Evolutionary conservation across 306 rosid genomes (phyloP), one percentile per base, ranked within the genome.

Genomic region (Vicia sativa): DNA sequence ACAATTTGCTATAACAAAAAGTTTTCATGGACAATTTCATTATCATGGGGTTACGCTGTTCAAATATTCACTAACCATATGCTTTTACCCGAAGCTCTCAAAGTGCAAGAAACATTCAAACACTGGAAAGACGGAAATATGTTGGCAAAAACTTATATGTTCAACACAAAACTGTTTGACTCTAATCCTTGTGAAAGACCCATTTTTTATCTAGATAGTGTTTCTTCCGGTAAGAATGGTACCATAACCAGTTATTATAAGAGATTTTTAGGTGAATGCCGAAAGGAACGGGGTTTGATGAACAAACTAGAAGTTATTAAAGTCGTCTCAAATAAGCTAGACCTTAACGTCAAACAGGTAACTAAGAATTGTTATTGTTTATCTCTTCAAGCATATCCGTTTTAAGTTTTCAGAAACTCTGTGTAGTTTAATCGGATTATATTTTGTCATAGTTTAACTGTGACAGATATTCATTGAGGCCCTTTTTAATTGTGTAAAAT

Each of bases 1-100:
- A 67, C 93, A n/a, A 70, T 93, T 3, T 93, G 98, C 76, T 93
- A 93, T 26, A 87, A 93, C 59, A 87, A 73, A 41, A 79, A 90
- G 96, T 87, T 79, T 70, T 73, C 85, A 5, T 93, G 96, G 97
- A 93, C 98, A 15, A 62, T 93, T 35, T 77, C 83, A 4, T 91
- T 93, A 26, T 87, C 98, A 11, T 90, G 98, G 98, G 97, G 98
- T 19, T 93, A 90, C 14, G 90, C 98, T 12, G 90, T 93, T 77
- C 97, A 88, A 62, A 75, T 93, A 38, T 79, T 77, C 42, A 82
- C 80, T 0, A 65, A 66, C 39, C 87, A 83, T 19, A 50, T 83
- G 57, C 43, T 50, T 65, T 75, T 90, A 65, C 85, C 87, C 1
- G 91, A 87, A 23, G 85, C 70, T 62, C 77, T 85, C 8, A 76